A percentile compares a stretch with the other conserved stretches of the same genome.
Conservation (phyloP, 208 protist species). For the Porcisia deanei region DNA sequence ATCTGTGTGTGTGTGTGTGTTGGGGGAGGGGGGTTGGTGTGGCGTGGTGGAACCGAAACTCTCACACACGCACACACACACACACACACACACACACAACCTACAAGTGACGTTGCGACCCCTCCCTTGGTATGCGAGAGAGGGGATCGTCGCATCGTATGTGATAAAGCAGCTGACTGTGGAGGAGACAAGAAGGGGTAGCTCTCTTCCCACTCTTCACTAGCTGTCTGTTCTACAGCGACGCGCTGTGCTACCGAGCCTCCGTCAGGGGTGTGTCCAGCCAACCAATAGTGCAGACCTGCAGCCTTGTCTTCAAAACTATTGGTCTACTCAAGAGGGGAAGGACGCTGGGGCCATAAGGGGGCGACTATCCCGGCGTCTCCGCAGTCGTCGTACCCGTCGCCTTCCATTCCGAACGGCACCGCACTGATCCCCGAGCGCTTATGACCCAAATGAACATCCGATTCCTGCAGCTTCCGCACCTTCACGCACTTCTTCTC, state of each 20-base stretch:
- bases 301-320: not conserved
- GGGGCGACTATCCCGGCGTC: not conserved
- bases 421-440: not conserved
- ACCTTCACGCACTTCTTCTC: not conserved
- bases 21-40: no score
- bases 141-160: not conserved
- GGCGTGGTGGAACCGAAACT: no score
- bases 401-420: not conserved
- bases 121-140: no score
- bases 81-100: no score
- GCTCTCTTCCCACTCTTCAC: not conserved
- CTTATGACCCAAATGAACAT: not conserved
- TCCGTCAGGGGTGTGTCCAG: not conserved
- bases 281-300: no score
- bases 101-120: not conserved
- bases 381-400: not conserved
- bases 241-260: not conserved
- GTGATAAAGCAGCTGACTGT: not conserved
- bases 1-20: no score
- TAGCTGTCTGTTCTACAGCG: not conserved
- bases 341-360: not conserved
- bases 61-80: not conserved
- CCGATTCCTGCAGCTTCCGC: no score
- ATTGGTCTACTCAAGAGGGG: not conserved
- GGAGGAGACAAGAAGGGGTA: not conserved